Conservation (phyloP, 371 early-diverging fungal species). For the Batrachochytrium dendrobatidis region DNA sequence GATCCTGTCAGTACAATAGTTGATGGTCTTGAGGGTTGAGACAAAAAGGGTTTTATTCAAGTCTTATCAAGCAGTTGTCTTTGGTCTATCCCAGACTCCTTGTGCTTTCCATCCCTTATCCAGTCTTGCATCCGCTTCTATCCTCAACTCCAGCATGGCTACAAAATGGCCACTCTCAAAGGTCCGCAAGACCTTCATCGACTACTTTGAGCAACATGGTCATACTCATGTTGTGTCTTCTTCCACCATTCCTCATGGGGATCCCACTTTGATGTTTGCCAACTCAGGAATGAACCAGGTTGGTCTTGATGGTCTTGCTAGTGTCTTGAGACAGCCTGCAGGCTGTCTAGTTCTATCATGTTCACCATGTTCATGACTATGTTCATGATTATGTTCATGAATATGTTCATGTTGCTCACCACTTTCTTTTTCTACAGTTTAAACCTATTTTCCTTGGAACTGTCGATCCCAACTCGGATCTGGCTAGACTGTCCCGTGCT, state of each 20-base stretch:
- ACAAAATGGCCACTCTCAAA: conserved; percentile 70
- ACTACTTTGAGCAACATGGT: conserved; percentile 72
- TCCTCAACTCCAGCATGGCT: not conserved
- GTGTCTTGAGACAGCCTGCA: not conserved
- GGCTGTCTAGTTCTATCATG: not conserved
- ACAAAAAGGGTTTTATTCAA: no score
- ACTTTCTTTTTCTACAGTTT: conserved; percentile 54
- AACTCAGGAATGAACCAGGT: conserved; percentile 99
- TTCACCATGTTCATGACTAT: not conserved
- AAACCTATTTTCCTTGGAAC: conserved; percentile 98
- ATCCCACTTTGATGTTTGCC: conserved; percentile 96
- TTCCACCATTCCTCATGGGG: conserved; percentile 93
- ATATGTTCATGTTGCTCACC: not conserved
- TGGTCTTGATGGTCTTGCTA: conserved; percentile 14
- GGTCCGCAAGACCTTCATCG: conserved; percentile 88
- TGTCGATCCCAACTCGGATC: conserved; percentile 82
- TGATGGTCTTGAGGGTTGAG: no score
- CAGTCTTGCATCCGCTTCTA: not conserved
- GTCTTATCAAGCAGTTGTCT: no score
- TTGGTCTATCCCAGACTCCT: no score
- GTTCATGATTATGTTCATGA: not conserved
- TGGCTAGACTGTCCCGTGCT: conserved; percentile 87
- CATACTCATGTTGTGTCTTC: conserved; percentile 89
- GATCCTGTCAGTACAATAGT: no score
- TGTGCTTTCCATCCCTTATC: not conserved